Evolutionary conservation across 139 green algal species (phyloP).

Genomic region (Auxenochlorella pyrenoidosa): DNA sequence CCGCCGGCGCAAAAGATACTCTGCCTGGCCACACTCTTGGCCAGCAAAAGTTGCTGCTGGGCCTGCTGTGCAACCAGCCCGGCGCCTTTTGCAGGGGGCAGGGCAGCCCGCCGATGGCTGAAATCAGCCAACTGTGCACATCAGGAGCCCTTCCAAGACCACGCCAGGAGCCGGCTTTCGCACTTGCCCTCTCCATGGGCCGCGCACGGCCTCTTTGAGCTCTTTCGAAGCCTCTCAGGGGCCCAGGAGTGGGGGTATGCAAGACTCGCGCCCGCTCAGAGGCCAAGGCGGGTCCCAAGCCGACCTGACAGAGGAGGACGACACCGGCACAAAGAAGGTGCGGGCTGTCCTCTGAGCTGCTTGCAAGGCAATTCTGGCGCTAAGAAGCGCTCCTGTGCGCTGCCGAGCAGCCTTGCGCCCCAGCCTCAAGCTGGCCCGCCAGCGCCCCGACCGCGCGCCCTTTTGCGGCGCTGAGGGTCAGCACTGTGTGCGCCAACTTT

Average conservation of each 20-base stretch:
- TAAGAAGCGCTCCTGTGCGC: background rate
- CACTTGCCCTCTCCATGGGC: background rate
- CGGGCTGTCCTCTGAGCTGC: background rate
- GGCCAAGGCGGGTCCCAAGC: background rate
- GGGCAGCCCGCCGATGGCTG: background rate
- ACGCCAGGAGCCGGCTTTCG: no score
- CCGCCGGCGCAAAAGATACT: background rate
- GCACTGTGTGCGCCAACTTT: background rate
- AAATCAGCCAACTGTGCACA: no score
- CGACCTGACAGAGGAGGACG: constrained; percentile 8
- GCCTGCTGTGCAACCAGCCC: background rate
- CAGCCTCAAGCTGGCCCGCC: no score
- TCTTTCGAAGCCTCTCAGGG: no score
- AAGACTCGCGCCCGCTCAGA: background rate
- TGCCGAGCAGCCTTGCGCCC: no score
- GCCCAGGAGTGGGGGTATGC: background rate
- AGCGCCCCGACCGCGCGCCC: no score
- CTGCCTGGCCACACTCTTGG: background rate
- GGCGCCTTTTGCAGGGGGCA: background rate
- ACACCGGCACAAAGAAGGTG: background rate
- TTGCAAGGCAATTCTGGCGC: background rate
- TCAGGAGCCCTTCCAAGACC: no score
- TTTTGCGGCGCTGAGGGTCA: no score
- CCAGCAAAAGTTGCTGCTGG: no score
- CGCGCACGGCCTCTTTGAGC: background rate